Evolutionary conservation across 306 rosid species (phyloP).

Genomic region (Leucaena leucocephala): DNA sequence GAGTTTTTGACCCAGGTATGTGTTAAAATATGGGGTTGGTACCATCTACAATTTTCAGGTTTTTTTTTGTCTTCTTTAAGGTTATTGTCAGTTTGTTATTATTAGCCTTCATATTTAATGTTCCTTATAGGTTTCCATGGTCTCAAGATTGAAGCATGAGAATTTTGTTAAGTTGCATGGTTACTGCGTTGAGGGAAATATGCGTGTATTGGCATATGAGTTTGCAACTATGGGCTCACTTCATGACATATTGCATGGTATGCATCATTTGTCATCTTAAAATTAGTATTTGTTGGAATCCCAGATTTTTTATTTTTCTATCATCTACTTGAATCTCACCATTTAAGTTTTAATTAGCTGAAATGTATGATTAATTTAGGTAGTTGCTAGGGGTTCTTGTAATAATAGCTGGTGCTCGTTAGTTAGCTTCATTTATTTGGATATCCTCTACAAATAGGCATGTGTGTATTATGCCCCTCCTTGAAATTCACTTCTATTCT

Average conservation of each 20-base stretch:
- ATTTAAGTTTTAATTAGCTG: slow-evolving; percentile 8
- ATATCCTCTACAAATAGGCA: not conserved
- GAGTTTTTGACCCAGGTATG: slow-evolving; percentile 93
- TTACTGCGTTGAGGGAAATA: slow-evolving; percentile 93
- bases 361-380: not conserved
- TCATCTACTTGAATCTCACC: not conserved
- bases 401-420: not conserved
- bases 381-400: not conserved
- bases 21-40: slow-evolving; percentile 24
- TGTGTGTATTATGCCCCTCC: not conserved
- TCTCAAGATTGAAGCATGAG: slow-evolving; percentile 90
- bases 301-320: not conserved
- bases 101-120: slow-evolving; percentile 31
- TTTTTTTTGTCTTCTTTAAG: not conserved
- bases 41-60: slow-evolving; percentile 9
- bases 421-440: not conserved
- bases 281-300: not conserved
- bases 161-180: slow-evolving; percentile 96
- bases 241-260: slow-evolving; percentile 96
- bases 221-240: slow-evolving; percentile 99
- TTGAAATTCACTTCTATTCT: not conserved
- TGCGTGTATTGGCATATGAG: slow-evolving; percentile 92
- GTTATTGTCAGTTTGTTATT: not conserved
- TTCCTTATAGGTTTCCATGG: slow-evolving; percentile 76
- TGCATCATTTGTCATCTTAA: not conserved